A percentile compares a stretch with the other conserved stretches of the same genome.
phyloP scores from a whole-genome alignment of 768 basidiomycete genomes.

The Phlegmacium glaucopus region DNA sequence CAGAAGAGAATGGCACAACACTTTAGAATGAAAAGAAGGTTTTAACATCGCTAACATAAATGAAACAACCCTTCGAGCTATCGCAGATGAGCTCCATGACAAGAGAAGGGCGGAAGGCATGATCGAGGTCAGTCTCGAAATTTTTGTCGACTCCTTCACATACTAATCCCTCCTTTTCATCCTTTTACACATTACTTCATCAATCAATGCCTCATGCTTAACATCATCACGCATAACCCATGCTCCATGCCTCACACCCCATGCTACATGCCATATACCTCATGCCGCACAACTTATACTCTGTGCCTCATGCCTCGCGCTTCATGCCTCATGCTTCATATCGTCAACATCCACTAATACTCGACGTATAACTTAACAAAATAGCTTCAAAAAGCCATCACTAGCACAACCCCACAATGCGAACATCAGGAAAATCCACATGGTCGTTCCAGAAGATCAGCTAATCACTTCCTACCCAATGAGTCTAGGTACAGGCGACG shows the following conservation, averaged over 20 bases:
- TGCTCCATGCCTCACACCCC: too few relatives aligned
- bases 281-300: not conserved
- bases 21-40: not conserved
- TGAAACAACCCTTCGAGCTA: not conserved
- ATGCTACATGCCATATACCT: not conserved
- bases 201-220: too few relatives aligned
- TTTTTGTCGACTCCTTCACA: not conserved
- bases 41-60: not conserved
- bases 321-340: not conserved
- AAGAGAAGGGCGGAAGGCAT: not conserved
- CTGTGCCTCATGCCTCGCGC: not conserved
- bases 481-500: not conserved
- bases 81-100: not conserved
- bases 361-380: too few relatives aligned
- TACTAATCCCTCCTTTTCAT: not conserved
- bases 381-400: not conserved
- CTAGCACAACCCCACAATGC: not conserved
- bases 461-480: not conserved
- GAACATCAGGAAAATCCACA: not conserved
- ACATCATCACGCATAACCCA: too few relatives aligned
- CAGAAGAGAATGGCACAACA: not conserved
- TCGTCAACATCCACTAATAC: too few relatives aligned
- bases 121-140: not conserved
- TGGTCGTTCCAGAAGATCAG: not conserved
- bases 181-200: too few relatives aligned